Evolutionary conservation across 352 stramenopile species (phyloP), one percentile per base, ranked within the genome.

Genomic region (Globisporangium canariense): DNA sequence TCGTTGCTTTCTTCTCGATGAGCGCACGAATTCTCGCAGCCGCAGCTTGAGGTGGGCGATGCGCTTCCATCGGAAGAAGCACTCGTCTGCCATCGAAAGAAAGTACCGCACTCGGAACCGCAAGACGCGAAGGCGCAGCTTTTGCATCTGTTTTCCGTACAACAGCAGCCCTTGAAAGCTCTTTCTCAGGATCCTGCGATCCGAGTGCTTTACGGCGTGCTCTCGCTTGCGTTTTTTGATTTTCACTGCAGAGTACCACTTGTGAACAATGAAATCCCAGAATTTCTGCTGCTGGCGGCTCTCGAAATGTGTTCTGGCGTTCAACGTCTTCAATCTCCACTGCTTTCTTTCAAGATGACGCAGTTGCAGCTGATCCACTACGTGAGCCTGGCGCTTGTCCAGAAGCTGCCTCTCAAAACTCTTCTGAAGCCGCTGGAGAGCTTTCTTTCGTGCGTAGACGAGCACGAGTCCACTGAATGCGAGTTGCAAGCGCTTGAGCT

Each of bases 61-160:
- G 5, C 18, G 54, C 13, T 57, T 58, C 68, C 68, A 78, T 10
- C 50, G 61, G 34, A 41, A 63, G 34, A 78, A 76, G 40, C 69
- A 78, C 8, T 75, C 51, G 20, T 78, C 65, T 0, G 41, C 45
- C 16, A 76, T 60, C 20, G 60, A 71, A 2, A 50, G 59, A 40
- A 76, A 78, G 53, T 74, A 78, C 4, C 49, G 58, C 0, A 60
- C n/a, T 16, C 71, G 71, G 41, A 76, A 76, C 0, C 55, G 65
- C 11, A 51, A n/a, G 4, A 78, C 54, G 22, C 46, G 46, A 1
- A 30, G n/a, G 1, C 68, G 62, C 11, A 71, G 58, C 10, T 1
- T 32, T 20, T 49, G 47, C 46, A 70, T 62, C 20, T 57, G 30
- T 1, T 40, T n/a, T 1, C 20, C 40, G n/a, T 70, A 61, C 1